phyloP scores from a whole-genome alignment of 2,329 filamentous ascomycete species.

The Pestalotiopsis sp. region DNA sequence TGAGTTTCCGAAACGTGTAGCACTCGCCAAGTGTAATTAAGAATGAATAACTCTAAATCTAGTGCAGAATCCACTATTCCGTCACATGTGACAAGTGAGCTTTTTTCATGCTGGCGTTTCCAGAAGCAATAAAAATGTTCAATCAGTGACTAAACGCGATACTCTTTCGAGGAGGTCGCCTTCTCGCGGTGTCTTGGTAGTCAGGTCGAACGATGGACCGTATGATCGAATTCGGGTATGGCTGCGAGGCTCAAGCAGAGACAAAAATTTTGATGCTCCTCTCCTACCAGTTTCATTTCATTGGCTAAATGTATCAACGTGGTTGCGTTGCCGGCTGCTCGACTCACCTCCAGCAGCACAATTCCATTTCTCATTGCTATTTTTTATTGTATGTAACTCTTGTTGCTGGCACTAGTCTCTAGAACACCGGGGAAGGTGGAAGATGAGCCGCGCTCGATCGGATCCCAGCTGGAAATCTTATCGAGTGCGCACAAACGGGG shows the following conservation, averaged over 20 bases:
- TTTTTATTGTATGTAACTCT: not conserved
- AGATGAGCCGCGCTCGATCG: not conserved
- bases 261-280: not conserved
- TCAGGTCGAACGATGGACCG: not conserved
- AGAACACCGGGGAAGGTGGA: not conserved
- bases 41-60: not conserved
- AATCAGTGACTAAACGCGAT: not conserved
- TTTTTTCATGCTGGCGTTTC: not conserved
- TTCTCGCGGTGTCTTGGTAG: not conserved
- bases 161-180: not conserved
- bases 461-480: slow-evolving; percentile 10
- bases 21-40: not conserved
- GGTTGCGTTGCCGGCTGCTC: not conserved
- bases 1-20: not conserved
- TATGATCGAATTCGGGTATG: not conserved
- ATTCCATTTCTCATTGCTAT: not conserved
- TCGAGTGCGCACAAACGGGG: not conserved
- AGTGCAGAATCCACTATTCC: not conserved
- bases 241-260: not conserved
- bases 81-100: not conserved
- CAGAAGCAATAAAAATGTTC: not conserved
- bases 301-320: not conserved
- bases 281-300: not conserved
- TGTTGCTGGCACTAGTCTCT: not conserved
- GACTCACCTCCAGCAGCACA: not conserved